Conservation (phyloP, 2,329 filamentous ascomycete genomes). For the Talaromyces atroroseus region DNA sequence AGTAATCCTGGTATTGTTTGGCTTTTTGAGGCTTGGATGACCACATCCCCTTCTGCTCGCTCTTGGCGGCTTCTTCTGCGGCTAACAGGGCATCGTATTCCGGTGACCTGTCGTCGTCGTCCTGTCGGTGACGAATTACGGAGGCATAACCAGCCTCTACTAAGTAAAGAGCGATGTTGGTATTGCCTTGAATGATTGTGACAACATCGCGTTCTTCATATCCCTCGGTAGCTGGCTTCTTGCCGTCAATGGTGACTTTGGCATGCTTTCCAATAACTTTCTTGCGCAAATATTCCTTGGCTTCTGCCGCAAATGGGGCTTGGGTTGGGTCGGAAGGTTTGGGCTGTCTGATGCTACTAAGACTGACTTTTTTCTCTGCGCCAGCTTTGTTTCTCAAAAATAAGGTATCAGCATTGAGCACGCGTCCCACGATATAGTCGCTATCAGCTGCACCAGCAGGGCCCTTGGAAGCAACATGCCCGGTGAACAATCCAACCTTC, state of each 20-base stretch:
- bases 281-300: slow-evolving; percentile 93
- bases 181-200: slow-evolving; percentile 74
- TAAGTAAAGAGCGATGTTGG: slow-evolving; percentile 76
- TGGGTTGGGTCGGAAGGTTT: slow-evolving; percentile 82
- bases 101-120: slow-evolving; percentile 87
- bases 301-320: slow-evolving; percentile 81
- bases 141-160: slow-evolving; percentile 93
- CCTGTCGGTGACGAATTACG: slow-evolving; percentile 89
- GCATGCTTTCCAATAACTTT: slow-evolving; percentile 94
- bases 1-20: slow-evolving; percentile 81
- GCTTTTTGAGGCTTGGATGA: slow-evolving; percentile 78
- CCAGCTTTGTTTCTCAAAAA: slow-evolving; percentile 80
- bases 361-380: slow-evolving; percentile 78
- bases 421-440: slow-evolving; percentile 78
- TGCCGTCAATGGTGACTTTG: slow-evolving; percentile 80
- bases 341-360: slow-evolving; percentile 92
- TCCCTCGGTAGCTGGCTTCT: slow-evolving; percentile 80
- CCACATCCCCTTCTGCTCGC: slow-evolving; percentile 92
- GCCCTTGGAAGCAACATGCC: slow-evolving; percentile 64
- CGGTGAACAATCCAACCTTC: slow-evolving; percentile 74
- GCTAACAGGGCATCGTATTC: slow-evolving; percentile 68
- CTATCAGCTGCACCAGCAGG: slow-evolving; percentile 55
- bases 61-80: slow-evolving; percentile 59
- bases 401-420: slow-evolving; percentile 84
- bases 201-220: slow-evolving; percentile 95